Evolutionary conservation across 148 eudicot species (phyloP).

Genomic region (Camellia sinensis): DNA sequence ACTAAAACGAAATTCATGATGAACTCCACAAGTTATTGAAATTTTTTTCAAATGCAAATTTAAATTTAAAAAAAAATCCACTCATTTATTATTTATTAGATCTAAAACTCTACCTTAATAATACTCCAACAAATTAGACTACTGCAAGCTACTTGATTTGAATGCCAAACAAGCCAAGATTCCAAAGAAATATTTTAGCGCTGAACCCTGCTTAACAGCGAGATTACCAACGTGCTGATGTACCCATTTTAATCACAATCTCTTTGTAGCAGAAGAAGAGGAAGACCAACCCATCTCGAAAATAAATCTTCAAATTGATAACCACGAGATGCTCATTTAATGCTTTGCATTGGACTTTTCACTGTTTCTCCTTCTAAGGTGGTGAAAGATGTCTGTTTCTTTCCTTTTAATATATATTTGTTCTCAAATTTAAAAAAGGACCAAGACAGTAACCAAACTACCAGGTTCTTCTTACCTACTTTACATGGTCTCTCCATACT

Average conservation of each 20-base stretch:
- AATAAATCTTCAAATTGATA: conserved; percentile 28
- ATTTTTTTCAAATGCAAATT: no score
- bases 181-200: not conserved
- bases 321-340: conserved; percentile 38
- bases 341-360: conserved; percentile 37
- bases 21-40: no score
- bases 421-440: not conserved
- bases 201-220: conserved; percentile 1
- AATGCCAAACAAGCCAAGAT: not conserved
- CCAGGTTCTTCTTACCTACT: conserved; percentile 27
- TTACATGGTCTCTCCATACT: no score
- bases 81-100: no score
- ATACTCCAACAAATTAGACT: no score
- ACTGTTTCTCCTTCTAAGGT: conserved; percentile 24
- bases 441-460: conserved; percentile 2
- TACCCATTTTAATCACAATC: not conserved
- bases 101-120: no score
- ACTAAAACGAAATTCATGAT: no score
- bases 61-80: no score
- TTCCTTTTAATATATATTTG: not conserved
- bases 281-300: conserved; percentile 33
- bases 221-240: conserved; percentile 11
- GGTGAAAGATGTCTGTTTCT: conserved; percentile 57
- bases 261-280: not conserved
- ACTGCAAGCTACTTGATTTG: not conserved